Conservation (phyloP, 352 stramenopile genomes). For the Sclerospora graminicola region DNA sequence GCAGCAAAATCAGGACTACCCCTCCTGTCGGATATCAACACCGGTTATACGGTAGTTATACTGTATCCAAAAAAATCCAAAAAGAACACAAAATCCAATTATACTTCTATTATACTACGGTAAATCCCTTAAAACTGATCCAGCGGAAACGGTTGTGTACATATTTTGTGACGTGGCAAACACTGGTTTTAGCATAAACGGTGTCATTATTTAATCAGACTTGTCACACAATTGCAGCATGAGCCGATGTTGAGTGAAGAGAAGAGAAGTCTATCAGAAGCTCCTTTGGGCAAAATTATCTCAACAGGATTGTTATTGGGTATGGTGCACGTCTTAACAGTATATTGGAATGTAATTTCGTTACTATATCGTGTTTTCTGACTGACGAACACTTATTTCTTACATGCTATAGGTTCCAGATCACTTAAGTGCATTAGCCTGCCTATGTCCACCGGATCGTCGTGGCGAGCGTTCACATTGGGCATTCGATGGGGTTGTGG, state of each 20-base stretch:
- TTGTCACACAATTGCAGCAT: too few species aligned
- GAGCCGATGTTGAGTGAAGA: conserved; percentile 17
- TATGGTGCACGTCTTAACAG: conserved; percentile 41
- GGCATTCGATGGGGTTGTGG: conserved; percentile 87
- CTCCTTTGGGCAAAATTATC: conserved; percentile 35
- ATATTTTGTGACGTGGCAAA: too few species aligned
- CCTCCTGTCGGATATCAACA: too few species aligned
- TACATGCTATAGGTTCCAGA: conserved; percentile 44
- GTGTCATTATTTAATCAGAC: too few species aligned
- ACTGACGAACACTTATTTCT: neutral
- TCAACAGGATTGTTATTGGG: conserved; percentile 33
- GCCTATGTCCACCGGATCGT: conserved; percentile 76
- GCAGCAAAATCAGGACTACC: too few species aligned
- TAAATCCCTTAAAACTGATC: too few species aligned
- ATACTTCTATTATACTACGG: too few species aligned
- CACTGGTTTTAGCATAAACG: too few species aligned
- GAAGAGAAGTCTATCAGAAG: conserved; percentile 17
- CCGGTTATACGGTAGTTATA: too few species aligned
- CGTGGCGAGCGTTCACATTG: conserved; percentile 72
- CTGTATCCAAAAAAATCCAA: too few species aligned
- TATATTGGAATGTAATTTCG: neutral
- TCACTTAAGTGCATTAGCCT: conserved; percentile 83
- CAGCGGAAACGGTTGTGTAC: too few species aligned
- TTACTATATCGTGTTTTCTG: neutral
- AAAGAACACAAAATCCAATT: too few species aligned